phyloP scores from a whole-genome alignment of 768 basidiomycete genomes.

The Termitomyces sp. region DNA sequence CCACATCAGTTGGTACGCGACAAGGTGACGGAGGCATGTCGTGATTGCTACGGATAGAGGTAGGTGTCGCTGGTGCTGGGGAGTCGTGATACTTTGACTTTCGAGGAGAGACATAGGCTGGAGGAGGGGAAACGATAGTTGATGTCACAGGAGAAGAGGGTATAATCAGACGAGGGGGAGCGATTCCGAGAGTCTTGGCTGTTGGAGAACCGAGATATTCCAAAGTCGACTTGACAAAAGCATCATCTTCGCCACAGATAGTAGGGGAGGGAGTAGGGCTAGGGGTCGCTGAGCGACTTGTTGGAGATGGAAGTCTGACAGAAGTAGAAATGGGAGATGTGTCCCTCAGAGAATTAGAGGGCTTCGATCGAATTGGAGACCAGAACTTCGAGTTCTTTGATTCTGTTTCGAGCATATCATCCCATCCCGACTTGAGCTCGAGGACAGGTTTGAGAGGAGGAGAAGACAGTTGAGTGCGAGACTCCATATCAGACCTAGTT shows the following conservation, averaged over 20 bases:
- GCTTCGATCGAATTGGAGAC: conserved; percentile 12
- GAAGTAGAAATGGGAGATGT: conserved; percentile 13
- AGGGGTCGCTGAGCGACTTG: conserved; percentile 21
- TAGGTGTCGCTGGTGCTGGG: conserved; percentile 9
- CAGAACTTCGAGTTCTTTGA: conserved; percentile 22
- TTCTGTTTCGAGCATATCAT: conserved; percentile 32
- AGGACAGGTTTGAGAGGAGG: conserved; percentile 20
- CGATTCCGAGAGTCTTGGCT: conserved; percentile 35
- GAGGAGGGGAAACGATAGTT: conserved; percentile 16
- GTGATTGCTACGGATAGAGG: conserved; percentile 4
- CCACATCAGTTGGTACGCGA: conserved; percentile 23
- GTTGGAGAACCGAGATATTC: conserved; percentile 40
- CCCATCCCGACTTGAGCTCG: conserved; percentile 45
- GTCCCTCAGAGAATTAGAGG: conserved; percentile 14
- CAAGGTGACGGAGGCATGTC: conserved; percentile 15
- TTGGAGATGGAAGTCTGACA: conserved; percentile 13
- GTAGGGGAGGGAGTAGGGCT: conserved; percentile 16
- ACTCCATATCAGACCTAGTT: conserved; percentile 5
- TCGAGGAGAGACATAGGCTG: conserved; percentile 10
- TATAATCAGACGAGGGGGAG: conserved; percentile 16
- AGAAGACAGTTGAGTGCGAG: conserved; percentile 16
- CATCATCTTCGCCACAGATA: conserved; percentile 25
- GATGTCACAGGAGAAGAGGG: conserved; percentile 7
- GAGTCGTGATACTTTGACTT: conserved; percentile 5
- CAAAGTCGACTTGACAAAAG: conserved; percentile 37